Evolutionary conservation across 2,329 filamentous ascomycete species (phyloP).

Genomic region (Drechmeria coniospora): DNA sequence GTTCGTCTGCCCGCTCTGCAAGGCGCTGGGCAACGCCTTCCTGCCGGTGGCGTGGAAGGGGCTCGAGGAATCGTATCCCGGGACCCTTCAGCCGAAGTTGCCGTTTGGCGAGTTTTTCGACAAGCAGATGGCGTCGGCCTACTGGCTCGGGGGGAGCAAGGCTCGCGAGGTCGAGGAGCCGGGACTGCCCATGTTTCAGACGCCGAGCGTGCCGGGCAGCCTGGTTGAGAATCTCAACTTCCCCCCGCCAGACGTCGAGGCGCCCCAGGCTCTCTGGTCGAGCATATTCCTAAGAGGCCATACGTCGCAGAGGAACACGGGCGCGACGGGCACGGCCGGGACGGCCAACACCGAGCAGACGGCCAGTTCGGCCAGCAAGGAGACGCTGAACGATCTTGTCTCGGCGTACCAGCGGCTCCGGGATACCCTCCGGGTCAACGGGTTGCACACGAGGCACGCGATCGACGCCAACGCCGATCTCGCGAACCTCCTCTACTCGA

Average conservation of each 20-base stretch:
- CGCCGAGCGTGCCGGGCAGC: constrained; percentile 22
- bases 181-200: constrained; percentile 14
- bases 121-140: constrained; percentile 33
- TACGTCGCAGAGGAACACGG: neutral
- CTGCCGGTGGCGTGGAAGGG: constrained; percentile 91
- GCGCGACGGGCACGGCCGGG: too few species aligned
- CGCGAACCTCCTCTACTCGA: constrained; percentile 31
- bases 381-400: constrained; percentile 37
- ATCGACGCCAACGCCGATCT: constrained; percentile 13
- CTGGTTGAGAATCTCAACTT: constrained; percentile 22
- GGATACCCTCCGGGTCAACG: constrained; percentile 42
- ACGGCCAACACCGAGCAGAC: neutral
- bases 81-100: constrained; percentile 44
- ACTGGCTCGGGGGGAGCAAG: constrained; percentile 25
- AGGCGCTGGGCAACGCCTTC: constrained; percentile 89
- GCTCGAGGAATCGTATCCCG: constrained; percentile 69
- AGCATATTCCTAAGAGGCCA: neutral
- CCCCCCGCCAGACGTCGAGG: constrained; percentile 19
- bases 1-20: constrained; percentile 93
- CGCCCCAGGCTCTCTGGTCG: constrained; percentile 5
- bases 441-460: constrained; percentile 26
- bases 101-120: constrained; percentile 57
- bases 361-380: constrained; percentile 1
- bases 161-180: constrained; percentile 18
- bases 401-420: constrained; percentile 44